Evolutionary conservation across 2,329 filamentous ascomycete species (phyloP), one percentile per base, ranked within the genome.

Genomic region (Trichophaea hybrida): DNA sequence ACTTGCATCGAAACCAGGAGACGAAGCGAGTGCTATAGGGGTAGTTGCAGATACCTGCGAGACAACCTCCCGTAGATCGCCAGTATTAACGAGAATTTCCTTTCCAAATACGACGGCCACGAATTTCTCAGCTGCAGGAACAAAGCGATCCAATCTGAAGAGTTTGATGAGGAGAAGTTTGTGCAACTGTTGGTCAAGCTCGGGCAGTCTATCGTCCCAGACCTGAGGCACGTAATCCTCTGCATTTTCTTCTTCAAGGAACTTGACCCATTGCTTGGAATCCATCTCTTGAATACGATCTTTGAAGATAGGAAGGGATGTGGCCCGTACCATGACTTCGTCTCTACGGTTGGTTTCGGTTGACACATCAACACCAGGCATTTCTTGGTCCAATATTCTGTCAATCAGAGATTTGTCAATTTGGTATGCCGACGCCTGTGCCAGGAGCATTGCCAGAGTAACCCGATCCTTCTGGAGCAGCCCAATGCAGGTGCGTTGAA

Each of bases 331-430:
- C 69, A 94, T 80, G 1, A 83, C 82, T 64, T 87, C 81, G 3
- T 88, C 81, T 68, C 78, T 83, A 52, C 78, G 77, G 13, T 81
- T 76, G 2, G 74, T 72, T 57, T 84, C 77, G 0, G 83, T 86
- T 0, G 86, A 94, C 32, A 94, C 75, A 71, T 96, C 91, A 46
- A 80, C 80, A 60, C 86, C 88, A 64, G 84, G 79, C 38, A 94
- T 75, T 55, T 81, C 80, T 54, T 84, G 80, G 69, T 95, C 90
- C 3, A 98, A 79, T 46, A 98, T 84, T 35, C 82, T 77, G 69
- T 98, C 94, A 65, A 98, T 85, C 62, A 95, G 77, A 10, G 78
- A 78, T 76, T 90, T 93, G 72, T 98, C 88, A 86, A 97, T 95
- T 68, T 87, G 82, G 75, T 91, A 95, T 0, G 93, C 93, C n/a